Evolutionary conservation across 139 green algal genomes (phyloP).

Genomic region (Chlamydomonas incerta): DNA sequence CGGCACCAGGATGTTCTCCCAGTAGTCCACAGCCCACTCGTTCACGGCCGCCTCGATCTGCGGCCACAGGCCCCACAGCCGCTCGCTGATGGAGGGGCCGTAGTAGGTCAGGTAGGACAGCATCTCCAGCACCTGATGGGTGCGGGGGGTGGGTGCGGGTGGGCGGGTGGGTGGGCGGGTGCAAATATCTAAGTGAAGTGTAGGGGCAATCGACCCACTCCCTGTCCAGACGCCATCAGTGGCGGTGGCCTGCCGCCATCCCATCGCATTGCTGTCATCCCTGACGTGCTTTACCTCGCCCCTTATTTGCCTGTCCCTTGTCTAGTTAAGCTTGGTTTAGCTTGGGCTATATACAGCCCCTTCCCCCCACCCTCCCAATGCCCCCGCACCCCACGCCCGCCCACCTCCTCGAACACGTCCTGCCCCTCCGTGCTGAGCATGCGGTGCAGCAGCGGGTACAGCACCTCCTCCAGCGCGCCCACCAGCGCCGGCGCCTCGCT

Average conservation of each 20-base stretch:
- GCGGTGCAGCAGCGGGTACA: slow-evolving; percentile 89
- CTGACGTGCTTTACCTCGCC: no score
- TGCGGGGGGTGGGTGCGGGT: background rate
- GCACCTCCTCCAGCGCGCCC: slow-evolving; percentile 83
- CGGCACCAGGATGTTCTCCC: slow-evolving; percentile 70
- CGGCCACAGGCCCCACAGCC: slow-evolving; percentile 94
- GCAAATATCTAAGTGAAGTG: no score
- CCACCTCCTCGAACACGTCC: slow-evolving; percentile 94
- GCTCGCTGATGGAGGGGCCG: slow-evolving; percentile 68
- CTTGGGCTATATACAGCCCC: no score
- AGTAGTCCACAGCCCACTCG: slow-evolving; percentile 93
- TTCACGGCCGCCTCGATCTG: slow-evolving; percentile 76
- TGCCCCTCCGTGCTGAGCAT: slow-evolving; percentile 75
- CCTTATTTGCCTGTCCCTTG: no score
- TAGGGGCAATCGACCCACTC: no score
- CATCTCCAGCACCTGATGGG: slow-evolving; percentile 83
- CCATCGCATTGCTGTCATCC: no score
- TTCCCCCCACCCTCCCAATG: background rate
- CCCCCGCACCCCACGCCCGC: background rate
- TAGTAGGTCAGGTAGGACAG: slow-evolving; percentile 96
- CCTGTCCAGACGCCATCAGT: no score
- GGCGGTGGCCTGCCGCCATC: no score
- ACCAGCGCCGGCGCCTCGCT: slow-evolving; percentile 80
- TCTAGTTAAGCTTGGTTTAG: no score
- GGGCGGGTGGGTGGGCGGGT: background rate